Evolutionary conservation across 2,329 filamentous ascomycete species (phyloP).

Genomic region (Didymella pomorum): DNA sequence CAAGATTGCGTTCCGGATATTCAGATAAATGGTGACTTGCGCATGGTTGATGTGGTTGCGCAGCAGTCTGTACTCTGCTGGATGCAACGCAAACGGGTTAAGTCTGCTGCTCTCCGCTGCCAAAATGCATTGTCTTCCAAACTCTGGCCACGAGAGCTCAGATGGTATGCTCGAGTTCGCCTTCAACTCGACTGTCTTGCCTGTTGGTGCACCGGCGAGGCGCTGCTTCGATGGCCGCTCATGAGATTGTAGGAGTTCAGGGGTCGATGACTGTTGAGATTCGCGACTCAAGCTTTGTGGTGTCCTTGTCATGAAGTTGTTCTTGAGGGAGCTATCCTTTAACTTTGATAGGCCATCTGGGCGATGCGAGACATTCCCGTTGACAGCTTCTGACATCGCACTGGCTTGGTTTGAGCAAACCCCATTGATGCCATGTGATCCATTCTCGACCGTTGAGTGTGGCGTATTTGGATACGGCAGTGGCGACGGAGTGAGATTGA

Average conservation of each 20-base stretch:
- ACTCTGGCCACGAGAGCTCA: slow-evolving; percentile 74
- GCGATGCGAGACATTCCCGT: slow-evolving; percentile 19
- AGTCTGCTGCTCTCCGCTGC: slow-evolving; percentile 89
- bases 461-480: slow-evolving; percentile 39
- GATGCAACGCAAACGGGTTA: slow-evolving; percentile 87
- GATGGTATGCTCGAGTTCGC: slow-evolving; percentile 86
- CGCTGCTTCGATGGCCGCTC: slow-evolving; percentile 30
- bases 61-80: slow-evolving; percentile 81
- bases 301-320: slow-evolving; percentile 33
- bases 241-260: slow-evolving; percentile 40
- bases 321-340: slow-evolving; percentile 22
- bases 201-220: slow-evolving; percentile 31
- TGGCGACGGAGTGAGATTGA: slow-evolving; percentile 41
- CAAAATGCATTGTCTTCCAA: slow-evolving; percentile 88
- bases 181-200: slow-evolving; percentile 36
- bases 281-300: slow-evolving; percentile 33
- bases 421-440: slow-evolving; percentile 19
- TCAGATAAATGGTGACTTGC: slow-evolving; percentile 94
- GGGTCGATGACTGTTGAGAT: slow-evolving; percentile 44
- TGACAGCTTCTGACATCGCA: slow-evolving; percentile 19
- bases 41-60: slow-evolving; percentile 82
- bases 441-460: slow-evolving; percentile 30
- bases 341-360: slow-evolving; percentile 20
- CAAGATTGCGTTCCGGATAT: slow-evolving; percentile 93
- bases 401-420: slow-evolving; percentile 24